Percentiles rank a stretch among this genome's conserved stretches.
Conservation (phyloP, 208 protist species). For the Trypanosoma caninum region DNA sequence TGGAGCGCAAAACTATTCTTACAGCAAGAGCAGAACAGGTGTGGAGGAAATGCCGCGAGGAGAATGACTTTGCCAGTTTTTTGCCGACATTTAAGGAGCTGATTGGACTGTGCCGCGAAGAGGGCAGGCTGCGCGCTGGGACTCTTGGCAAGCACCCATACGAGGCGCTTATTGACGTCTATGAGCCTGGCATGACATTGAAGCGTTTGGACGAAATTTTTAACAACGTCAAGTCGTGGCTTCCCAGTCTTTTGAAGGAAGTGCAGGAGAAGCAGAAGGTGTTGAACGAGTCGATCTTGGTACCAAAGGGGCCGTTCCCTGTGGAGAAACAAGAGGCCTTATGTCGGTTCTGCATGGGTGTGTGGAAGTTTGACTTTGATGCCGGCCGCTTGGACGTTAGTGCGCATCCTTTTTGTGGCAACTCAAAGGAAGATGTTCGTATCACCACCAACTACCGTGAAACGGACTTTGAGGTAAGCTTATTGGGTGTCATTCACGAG, state of each 20-base stretch:
- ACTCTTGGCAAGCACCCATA: constrained; percentile 48
- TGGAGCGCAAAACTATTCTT: constrained; percentile 45
- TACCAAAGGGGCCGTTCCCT: constrained; percentile 42
- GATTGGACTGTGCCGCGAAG: constrained; percentile 63
- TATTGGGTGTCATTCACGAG: constrained; percentile 84
- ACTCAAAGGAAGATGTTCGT: constrained; percentile 74
- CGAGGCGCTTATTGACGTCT: constrained; percentile 77
- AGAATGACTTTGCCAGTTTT: constrained; percentile 70
- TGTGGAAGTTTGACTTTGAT: constrained; percentile 82
- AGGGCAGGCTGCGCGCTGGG: constrained; percentile 46
- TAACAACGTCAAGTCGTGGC: constrained; percentile 66
- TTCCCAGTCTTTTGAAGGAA: constrained; percentile 68
- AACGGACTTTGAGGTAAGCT: constrained; percentile 38
- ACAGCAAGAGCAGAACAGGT: constrained; percentile 51
- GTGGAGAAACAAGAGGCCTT: constrained; percentile 56
- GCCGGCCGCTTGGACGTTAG: constrained; percentile 80
- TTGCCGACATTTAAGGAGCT: constrained; percentile 72
- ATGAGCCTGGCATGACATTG: constrained; percentile 77
- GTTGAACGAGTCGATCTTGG: constrained; percentile 19
- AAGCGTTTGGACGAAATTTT: constrained; percentile 65
- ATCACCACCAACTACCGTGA: constrained; percentile 84
- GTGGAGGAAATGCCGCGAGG: constrained; percentile 61
- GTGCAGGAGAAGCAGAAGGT: constrained; percentile 60
- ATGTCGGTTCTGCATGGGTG: constrained; percentile 43
- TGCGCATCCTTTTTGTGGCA: constrained; percentile 87